Evolutionary conservation across 768 basidiomycete genomes (phyloP).

Genomic region (Lentinula lateritia): DNA sequence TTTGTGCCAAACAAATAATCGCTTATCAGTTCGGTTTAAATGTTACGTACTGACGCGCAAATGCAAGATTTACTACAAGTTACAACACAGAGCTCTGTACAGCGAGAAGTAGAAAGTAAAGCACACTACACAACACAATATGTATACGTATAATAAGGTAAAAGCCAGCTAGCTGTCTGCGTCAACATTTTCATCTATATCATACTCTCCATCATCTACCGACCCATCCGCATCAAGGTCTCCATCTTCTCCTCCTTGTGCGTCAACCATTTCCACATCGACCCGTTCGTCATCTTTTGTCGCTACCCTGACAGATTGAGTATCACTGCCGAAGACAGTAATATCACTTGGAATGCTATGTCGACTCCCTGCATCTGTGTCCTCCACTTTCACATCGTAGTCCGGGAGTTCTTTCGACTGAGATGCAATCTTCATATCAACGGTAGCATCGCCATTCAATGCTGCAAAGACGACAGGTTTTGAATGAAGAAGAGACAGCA

Average conservation of each 20-base stretch:
- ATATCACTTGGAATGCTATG: constrained; percentile 58
- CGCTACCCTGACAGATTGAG: constrained; percentile 15
- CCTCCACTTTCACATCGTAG: background rate
- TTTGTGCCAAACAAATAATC: constrained; percentile 8
- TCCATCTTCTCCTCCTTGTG: constrained; percentile 17
- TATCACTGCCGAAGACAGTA: constrained; percentile 38
- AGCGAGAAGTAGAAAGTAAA: background rate
- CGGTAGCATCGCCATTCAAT: constrained; percentile 6
- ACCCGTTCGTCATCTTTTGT: background rate
- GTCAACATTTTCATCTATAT: constrained; percentile 26
- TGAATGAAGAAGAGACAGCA: constrained; percentile 5
- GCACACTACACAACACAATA: background rate
- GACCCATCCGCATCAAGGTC: constrained; percentile 25
- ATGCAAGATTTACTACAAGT: background rate
- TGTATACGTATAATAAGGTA: constrained; percentile 2
- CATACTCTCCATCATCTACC: constrained; percentile 34
- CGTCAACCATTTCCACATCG: constrained; percentile 1
- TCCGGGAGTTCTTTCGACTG: constrained; percentile 10
- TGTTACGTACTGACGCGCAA: constrained; percentile 18
- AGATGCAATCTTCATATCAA: background rate
- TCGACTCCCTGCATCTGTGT: constrained; percentile 37
- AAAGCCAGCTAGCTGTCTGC: background rate
- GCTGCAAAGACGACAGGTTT: background rate
- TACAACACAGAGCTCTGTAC: background rate
- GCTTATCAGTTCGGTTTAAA: constrained; percentile 11